These are phyloP conservation scores for Hymenoscyphus fructigenus DNA, from an alignment of 2,329 filamentous ascomycete species.

Conservation along the genomic window DNA sequence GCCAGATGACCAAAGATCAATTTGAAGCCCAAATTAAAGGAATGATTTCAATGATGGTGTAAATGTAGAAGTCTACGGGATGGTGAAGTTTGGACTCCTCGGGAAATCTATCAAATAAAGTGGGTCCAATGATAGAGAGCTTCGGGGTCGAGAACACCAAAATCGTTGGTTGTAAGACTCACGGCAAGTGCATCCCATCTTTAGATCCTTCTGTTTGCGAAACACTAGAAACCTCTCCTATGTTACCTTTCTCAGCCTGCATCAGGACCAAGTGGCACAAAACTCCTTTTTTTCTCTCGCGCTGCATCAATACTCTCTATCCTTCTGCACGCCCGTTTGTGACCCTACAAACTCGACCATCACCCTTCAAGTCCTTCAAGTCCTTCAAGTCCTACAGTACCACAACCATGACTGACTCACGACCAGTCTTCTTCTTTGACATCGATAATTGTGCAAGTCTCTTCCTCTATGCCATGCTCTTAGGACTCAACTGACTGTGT, in stretches of 20 bases:
- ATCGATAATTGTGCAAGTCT: slow-evolving; percentile 87
- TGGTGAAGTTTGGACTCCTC: too few relatives aligned
- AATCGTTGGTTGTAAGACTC: not conserved
- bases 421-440: slow-evolving; percentile 74
- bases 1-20: too few relatives aligned
- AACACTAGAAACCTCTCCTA: not conserved
- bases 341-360: not conserved
- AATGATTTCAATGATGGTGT: too few relatives aligned
- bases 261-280: not conserved
- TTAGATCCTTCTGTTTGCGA: not conserved
- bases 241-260: not conserved
- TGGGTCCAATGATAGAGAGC: not conserved
- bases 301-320: not conserved
- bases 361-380: not conserved
- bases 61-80: too few relatives aligned
- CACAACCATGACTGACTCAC: slow-evolving; percentile 26
- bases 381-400: not conserved
- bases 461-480: not conserved
- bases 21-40: too few relatives aligned
- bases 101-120: not conserved
- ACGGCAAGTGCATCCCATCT: slow-evolving; percentile 1
- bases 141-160: not conserved
- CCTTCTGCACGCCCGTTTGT: not conserved
- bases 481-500: slow-evolving; percentile 4
- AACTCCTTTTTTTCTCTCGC: not conserved